Evolutionary conservation across 1,139 yeast species (phyloP).

Genomic region (Lodderomyces theae): DNA sequence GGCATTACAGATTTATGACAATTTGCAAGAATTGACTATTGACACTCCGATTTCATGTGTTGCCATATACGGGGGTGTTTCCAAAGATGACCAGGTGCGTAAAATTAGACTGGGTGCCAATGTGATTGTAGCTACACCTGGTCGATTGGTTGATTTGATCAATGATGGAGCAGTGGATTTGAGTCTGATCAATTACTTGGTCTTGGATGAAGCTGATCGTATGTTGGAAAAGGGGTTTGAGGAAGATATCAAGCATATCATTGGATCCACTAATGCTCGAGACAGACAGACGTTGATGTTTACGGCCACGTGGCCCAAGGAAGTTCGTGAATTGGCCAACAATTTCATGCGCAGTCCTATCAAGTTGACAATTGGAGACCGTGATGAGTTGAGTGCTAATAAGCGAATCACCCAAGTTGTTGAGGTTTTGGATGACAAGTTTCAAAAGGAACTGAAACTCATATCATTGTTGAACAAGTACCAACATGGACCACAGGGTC

Average conservation of each 20-base stretch:
- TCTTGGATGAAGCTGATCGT: slow-evolving; percentile 96
- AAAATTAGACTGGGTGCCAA: slow-evolving; percentile 53
- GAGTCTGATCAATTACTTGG: slow-evolving; percentile 68
- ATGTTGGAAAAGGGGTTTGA: slow-evolving; percentile 97
- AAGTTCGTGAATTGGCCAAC: slow-evolving; percentile 87
- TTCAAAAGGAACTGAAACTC: slow-evolving; percentile 74
- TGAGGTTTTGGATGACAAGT: slow-evolving; percentile 87
- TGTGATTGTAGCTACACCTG: slow-evolving; percentile 95
- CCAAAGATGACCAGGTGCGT: slow-evolving; percentile 84
- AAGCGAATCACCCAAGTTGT: slow-evolving; percentile 90
- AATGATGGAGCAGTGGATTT: slow-evolving; percentile 84
- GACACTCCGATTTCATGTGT: slow-evolving; percentile 66
- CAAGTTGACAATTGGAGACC: slow-evolving; percentile 88
- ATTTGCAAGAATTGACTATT: slow-evolving; percentile 64
- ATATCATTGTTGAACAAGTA: slow-evolving; percentile 71
- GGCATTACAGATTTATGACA: slow-evolving; percentile 91
- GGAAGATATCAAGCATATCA: slow-evolving; percentile 86
- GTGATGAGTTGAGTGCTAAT: slow-evolving; percentile 92
- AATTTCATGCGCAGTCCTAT: slow-evolving; percentile 84
- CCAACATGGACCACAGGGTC: slow-evolving; percentile 62
- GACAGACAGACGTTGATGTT: slow-evolving; percentile 83
- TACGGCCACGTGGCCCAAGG: slow-evolving; percentile 88
- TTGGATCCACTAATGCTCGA: slow-evolving; percentile 47
- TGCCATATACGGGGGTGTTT: slow-evolving; percentile 96
- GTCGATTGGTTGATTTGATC: slow-evolving; percentile 85